phyloP scores from a whole-genome alignment of 441 rosid species.

The Euphorbia schlechtendalii region DNA sequence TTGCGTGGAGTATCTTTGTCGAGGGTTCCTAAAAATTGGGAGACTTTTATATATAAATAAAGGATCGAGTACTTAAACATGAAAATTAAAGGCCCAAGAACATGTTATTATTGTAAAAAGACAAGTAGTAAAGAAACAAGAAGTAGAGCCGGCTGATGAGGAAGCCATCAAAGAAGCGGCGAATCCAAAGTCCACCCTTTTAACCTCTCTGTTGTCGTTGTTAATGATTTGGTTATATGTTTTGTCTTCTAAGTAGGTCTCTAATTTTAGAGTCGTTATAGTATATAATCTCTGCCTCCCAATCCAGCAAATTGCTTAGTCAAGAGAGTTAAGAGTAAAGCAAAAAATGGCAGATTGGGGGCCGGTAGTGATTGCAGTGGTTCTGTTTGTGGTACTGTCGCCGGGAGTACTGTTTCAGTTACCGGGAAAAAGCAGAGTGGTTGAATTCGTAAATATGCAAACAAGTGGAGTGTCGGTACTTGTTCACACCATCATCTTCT shows the following conservation, averaged over 20 bases:
- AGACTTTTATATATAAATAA: too few species aligned
- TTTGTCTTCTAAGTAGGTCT: not conserved
- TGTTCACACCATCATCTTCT: conserved; percentile 55
- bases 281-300: too few species aligned
- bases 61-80: too few species aligned
- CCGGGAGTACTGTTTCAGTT: conserved; percentile 65
- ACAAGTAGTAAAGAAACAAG: not conserved
- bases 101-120: not conserved
- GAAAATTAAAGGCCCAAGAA: too few species aligned
- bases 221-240: not conserved
- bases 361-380: conserved; percentile 45
- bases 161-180: conserved; percentile 13
- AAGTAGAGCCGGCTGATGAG: not conserved
- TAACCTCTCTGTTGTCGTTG: not conserved
- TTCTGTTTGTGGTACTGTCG: conserved; percentile 49
- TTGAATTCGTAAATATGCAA: conserved; percentile 52
- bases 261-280: not conserved
- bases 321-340: too few species aligned
- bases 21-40: too few species aligned
- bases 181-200: conserved; percentile 13
- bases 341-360: conserved; percentile 48
- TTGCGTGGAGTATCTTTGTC: too few species aligned
- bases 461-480: conserved; percentile 55
- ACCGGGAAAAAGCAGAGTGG: conserved; percentile 50
- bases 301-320: not conserved